A percentile compares a stretch with the other conserved stretches of the same genome.
Conservation (phyloP, 108 stramenopile genomes). For the Nitzschia sp. region DNA sequence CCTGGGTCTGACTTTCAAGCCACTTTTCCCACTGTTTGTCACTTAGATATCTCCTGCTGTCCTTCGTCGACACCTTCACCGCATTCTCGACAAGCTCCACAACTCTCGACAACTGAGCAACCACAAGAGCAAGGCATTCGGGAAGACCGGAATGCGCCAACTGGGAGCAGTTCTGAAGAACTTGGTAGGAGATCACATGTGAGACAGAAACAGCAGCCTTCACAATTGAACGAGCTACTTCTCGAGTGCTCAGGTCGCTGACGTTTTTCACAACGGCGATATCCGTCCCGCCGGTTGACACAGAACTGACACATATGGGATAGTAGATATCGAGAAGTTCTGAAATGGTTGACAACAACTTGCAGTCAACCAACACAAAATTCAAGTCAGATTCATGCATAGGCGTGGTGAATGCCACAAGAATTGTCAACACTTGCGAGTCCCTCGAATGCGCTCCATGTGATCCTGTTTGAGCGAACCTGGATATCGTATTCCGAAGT, state of each 20-base stretch:
- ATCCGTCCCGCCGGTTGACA: not conserved
- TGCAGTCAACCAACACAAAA: not conserved
- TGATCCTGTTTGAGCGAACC: not conserved
- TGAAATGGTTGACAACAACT: not conserved
- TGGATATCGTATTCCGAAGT: not conserved
- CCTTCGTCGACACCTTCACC: too few relatives aligned
- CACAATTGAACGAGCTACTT: slow-evolving; percentile 34
- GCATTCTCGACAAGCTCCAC: slow-evolving; percentile 5
- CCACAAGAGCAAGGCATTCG: slow-evolving; percentile 18
- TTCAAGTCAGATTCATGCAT: slow-evolving; percentile 18
- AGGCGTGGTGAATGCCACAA: slow-evolving; percentile 25
- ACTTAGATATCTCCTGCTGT: not conserved
- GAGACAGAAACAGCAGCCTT: slow-evolving; percentile 24
- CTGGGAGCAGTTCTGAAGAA: not conserved
- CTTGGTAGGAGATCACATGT: slow-evolving; percentile 39
- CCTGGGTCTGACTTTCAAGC: slow-evolving; percentile 1
- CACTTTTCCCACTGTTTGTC: slow-evolving; percentile 26
- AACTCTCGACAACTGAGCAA: slow-evolving; percentile 12
- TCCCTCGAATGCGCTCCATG: slow-evolving; percentile 10
- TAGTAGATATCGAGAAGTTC: not conserved
- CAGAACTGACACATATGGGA: not conserved
- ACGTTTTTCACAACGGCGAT: slow-evolving; percentile 24
- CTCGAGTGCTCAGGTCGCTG: slow-evolving; percentile 20
- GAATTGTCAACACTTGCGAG: slow-evolving; percentile 25
- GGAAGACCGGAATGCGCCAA: not conserved